Evolutionary conservation across 2,329 filamentous ascomycete genomes (phyloP), one percentile per base, ranked within the genome.

Genomic region (Ciborinia camelliae): DNA sequence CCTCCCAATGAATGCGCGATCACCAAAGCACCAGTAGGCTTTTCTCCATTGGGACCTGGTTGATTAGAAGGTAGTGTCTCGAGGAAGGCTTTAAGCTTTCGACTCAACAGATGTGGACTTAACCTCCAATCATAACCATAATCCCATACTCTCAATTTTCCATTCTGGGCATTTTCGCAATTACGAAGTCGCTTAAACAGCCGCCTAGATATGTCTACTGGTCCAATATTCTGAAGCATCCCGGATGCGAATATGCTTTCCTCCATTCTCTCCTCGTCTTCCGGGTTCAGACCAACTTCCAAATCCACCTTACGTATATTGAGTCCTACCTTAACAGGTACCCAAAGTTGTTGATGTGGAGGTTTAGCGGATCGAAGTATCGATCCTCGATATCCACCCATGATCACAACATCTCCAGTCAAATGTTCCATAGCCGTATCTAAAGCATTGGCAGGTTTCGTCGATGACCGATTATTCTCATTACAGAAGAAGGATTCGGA

Each of bases 51-150:
- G 20, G 47, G 48, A 23, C 62, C 57, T 47, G 82, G 79, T 54
- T 84, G 81, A 72, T 97, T 97, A 60, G 86, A 92, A 0, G 90
- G 90, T 0, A 98, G 80, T 2, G 78, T 81, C 73, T 90, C 86
- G 18, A 98, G 79, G 71, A 91, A 97, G 23, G 83, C 78, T 43
- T 88, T 85, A n/a, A 98, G 79, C 67, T 86, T 86, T 53, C 82
- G 81, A 3, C 90, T 92, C 0, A 95, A 82, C 0, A 92, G 79
- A 72, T 89, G 84, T 0, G 94, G 94, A 68, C 91, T 95, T 47
- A 97, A 79, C 20, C 94, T 84, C 94, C 94, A 98, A 77, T 98
- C 94, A 72, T 97, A 98, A 23, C 93, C 92, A 73, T 94, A 98
- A 71, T 97, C 89, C 81, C 92, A 92, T 0, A 97, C 84, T 54